Conservation (phyloP, 1,139 yeast species). For the Taphrina communis region DNA sequence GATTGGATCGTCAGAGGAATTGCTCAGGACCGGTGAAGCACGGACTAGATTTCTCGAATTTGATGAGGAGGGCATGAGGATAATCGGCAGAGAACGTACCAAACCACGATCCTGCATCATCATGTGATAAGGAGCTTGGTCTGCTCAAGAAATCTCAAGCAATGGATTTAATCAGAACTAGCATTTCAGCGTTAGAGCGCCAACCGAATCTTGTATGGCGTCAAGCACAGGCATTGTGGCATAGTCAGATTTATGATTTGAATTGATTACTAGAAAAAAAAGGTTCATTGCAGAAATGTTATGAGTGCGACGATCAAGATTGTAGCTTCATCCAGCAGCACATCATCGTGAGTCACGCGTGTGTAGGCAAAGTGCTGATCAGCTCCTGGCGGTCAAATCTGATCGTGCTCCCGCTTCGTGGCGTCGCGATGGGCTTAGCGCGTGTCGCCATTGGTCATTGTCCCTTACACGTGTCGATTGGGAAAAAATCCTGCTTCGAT, state of each 20-base stretch:
- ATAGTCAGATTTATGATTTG: no score
- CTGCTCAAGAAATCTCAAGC: no score
- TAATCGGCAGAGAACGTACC: conserved; percentile 27
- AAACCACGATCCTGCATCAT: conserved; percentile 22
- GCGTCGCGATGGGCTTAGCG: neutral
- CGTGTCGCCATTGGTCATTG: neutral
- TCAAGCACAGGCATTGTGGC: neutral
- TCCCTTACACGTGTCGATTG: conserved; percentile 5
- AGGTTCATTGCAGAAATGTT: no score
- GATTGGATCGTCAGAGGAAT: conserved; percentile 29
- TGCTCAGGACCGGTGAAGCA: conserved; percentile 28
- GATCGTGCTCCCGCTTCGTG: conserved; percentile 9
- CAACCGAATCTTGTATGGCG: neutral
- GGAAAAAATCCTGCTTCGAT: conserved; percentile 13
- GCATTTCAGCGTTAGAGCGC: conserved; percentile 2
- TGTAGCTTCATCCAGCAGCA: no score
- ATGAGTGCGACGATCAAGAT: no score
- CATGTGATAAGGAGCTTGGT: conserved; percentile 6
- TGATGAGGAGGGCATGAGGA: conserved; percentile 25
- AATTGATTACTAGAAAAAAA: no score
- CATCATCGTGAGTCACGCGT: no score
- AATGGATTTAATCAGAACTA: neutral
- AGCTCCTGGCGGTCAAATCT: neutral
- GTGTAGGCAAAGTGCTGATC: neutral
- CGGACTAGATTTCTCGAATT: conserved; percentile 27